phyloP scores from a whole-genome alignment of 345 rosid species.

The Boechera stricta region DNA sequence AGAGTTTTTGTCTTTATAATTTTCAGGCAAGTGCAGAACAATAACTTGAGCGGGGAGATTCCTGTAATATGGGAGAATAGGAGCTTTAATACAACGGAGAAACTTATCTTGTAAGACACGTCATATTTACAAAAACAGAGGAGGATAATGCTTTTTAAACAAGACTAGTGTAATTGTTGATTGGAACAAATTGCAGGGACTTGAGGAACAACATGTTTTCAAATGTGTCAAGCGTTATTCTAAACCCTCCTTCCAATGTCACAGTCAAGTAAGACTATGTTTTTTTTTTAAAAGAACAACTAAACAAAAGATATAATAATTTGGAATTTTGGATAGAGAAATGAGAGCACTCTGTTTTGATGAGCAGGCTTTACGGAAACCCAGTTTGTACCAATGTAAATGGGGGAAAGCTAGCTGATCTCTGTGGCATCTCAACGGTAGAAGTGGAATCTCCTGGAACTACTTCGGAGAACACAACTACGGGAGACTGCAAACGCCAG shows the following conservation, averaged over 20 bases:
- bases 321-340: neutral
- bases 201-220: slow-evolving; percentile 56
- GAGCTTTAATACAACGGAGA: slow-evolving; percentile 30
- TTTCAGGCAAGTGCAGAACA: slow-evolving; percentile 52
- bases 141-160: neutral
- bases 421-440: slow-evolving; percentile 47
- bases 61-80: slow-evolving; percentile 57
- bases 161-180: neutral
- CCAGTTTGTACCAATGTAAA: slow-evolving; percentile 56
- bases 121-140: neutral
- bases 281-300: neutral
- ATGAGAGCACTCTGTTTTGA: slow-evolving; percentile 29
- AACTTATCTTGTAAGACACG: slow-evolving; percentile 50
- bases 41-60: slow-evolving; percentile 52
- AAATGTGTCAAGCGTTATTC: slow-evolving; percentile 49
- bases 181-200: slow-evolving; percentile 51
- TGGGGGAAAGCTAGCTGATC: slow-evolving; percentile 41
- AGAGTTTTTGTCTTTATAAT: neutral
- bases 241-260: slow-evolving; percentile 60
- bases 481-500: slow-evolving; percentile 46
- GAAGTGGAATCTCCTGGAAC: slow-evolving; percentile 45
- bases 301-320: neutral
- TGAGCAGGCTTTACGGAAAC: slow-evolving; percentile 65
- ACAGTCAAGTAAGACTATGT: slow-evolving; percentile 50
- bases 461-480: slow-evolving; percentile 25